These are phyloP conservation scores for Magnusiomyces paraingens DNA, from an alignment of 1,139 yeast genomes.

Conservation along the genomic window DNA sequence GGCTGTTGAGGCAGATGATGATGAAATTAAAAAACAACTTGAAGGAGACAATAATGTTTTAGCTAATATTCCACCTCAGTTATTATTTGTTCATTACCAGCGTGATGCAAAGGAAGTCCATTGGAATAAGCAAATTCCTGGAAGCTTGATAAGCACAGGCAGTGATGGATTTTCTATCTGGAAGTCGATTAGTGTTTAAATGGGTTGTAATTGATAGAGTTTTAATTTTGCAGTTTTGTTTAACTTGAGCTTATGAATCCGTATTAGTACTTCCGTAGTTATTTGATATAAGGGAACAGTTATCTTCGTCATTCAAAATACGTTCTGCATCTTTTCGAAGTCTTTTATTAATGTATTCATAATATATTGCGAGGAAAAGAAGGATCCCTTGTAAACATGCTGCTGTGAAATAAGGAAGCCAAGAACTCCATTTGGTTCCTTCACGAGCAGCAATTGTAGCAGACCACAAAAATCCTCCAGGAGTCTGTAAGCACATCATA, in stretches of 20 bases:
- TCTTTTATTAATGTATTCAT: constrained; percentile 23
- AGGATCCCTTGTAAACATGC: constrained; percentile 58
- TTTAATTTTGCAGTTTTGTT: background rate
- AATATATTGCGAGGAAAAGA: constrained; percentile 47
- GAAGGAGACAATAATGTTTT: constrained; percentile 49
- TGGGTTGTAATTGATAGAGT: background rate
- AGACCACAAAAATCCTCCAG: constrained; percentile 81
- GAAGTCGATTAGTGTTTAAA: constrained; percentile 89
- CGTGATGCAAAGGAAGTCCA: constrained; percentile 94
- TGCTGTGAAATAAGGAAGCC: constrained; percentile 75
- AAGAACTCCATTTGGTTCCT: constrained; percentile 81
- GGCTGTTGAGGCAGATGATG: constrained; percentile 96
- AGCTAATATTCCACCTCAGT: constrained; percentile 90
- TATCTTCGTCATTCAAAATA: constrained; percentile 2
- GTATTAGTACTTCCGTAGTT: background rate
- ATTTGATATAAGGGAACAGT: background rate
- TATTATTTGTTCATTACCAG: constrained; percentile 97
- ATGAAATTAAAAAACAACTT: constrained; percentile 75
- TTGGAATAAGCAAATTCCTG: constrained; percentile 97
- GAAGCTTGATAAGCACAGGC: constrained; percentile 90
- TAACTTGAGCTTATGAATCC: background rate
- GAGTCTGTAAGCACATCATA: constrained; percentile 85
- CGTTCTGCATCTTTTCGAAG: constrained; percentile 12
- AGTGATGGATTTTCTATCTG: constrained; percentile 91
- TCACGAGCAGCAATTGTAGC: constrained; percentile 61